Evolutionary conservation across 257 asterid species (phyloP).

Genomic region (Solanum lignicaule): DNA sequence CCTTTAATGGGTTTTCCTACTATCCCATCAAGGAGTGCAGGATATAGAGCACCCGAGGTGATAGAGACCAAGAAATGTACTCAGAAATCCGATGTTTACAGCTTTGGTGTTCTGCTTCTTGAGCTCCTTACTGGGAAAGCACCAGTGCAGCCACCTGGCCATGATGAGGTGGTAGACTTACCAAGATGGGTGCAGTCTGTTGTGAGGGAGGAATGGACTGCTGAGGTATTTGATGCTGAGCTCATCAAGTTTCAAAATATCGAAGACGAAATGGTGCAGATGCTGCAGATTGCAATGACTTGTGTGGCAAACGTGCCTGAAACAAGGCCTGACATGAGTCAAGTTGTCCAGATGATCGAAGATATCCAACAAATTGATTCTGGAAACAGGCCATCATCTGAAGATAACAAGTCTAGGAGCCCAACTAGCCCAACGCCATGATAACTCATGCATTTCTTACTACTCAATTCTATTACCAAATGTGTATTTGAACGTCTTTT

Average conservation of each 20-base stretch:
- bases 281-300: constrained; percentile 73
- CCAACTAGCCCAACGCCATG: constrained; percentile 16
- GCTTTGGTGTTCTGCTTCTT: constrained; percentile 59
- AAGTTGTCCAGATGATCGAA: constrained; percentile 47
- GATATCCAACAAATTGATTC: constrained; percentile 32
- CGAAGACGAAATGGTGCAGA: constrained; percentile 65
- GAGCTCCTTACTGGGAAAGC: constrained; percentile 66
- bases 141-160: constrained; percentile 37
- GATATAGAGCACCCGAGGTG: constrained; percentile 61
- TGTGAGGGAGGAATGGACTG: constrained; percentile 73
- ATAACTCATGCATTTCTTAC: background rate
- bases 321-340: constrained; percentile 49
- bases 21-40: constrained; percentile 28
- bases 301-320: constrained; percentile 46
- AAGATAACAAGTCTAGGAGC: constrained; percentile 28
- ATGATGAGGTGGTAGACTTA: constrained; percentile 42
- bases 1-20: constrained; percentile 32
- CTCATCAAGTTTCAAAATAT: constrained; percentile 31
- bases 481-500: background rate
- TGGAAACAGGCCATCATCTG: constrained; percentile 28
- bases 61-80: constrained; percentile 32
- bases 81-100: constrained; percentile 53
- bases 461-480: background rate
- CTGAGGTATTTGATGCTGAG: constrained; percentile 58
- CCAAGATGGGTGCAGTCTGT: constrained; percentile 70